These are phyloP conservation scores for Cyberlindnera mycetangii DNA, from an alignment of 805 yeast genomes.

Conservation along the genomic window DNA sequence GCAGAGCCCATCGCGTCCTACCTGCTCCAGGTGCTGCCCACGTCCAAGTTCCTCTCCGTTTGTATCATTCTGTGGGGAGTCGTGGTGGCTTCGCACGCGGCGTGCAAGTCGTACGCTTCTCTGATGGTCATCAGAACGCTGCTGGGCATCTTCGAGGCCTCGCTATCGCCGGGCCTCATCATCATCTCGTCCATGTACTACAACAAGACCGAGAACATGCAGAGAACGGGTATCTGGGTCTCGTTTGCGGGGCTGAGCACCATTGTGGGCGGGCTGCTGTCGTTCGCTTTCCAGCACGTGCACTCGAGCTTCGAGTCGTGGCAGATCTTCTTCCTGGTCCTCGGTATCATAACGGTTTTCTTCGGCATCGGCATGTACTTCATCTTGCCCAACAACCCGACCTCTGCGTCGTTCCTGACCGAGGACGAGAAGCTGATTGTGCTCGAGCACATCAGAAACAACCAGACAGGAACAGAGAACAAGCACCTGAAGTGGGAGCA, in stretches of 20 bases:
- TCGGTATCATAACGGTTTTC: conserved; percentile 49
- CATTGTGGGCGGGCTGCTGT: conserved; percentile 43
- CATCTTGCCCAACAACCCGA: conserved; percentile 50
- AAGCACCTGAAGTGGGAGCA: conserved; percentile 40
- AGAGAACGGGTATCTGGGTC: conserved; percentile 54
- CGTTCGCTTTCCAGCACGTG: conserved; percentile 55
- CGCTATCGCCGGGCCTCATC: conserved; percentile 54
- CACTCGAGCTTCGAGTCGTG: conserved; percentile 46
- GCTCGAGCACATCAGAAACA: conserved; percentile 40
- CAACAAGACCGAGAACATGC: conserved; percentile 48
- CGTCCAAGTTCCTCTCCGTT: conserved; percentile 46
- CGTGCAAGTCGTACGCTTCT: conserved; percentile 49
- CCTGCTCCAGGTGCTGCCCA: conserved; percentile 49
- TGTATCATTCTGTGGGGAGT: conserved; percentile 54
- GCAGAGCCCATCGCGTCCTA: conserved; percentile 51
- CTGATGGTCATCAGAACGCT: conserved; percentile 53
- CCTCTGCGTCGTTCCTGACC: conserved; percentile 33
- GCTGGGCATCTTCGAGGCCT: conserved; percentile 52
- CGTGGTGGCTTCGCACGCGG: conserved; percentile 49
- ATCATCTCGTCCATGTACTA: conserved; percentile 63
- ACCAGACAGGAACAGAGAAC: conserved; percentile 48
- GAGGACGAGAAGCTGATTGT: conserved; percentile 40
- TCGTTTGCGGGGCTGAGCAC: conserved; percentile 53
- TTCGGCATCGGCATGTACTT: conserved; percentile 46
- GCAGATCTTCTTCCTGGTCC: conserved; percentile 57